Base-by-base conservation (phyloP, 768 basidiomycete genomes). In the Candolleomyces eurysporus region DNA sequence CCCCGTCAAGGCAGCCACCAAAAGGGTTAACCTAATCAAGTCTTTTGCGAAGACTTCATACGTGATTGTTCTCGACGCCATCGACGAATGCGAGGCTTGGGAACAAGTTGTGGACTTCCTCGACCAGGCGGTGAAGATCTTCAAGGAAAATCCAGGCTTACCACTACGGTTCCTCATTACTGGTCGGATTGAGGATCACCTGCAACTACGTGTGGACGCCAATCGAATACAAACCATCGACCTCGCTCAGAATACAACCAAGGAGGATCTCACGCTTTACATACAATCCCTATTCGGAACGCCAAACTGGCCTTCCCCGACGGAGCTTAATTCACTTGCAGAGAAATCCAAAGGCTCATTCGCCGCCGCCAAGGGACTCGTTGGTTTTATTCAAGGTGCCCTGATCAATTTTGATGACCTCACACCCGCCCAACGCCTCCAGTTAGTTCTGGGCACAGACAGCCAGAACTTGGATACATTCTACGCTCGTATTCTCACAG, bases 21-120 rank as follows among this genome's bases (percentile, higher is more conserved):
- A 39, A 13, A 53, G 32, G 32, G 19, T 31, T 1, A 39, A 22
- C 65, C 1, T 40, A 58, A 6, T 36, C 17, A 26, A 17, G 46
- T 8, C 26, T 52, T 5, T 45, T 9, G 26, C 10, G 7, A 14
- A 31, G 39, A 26, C n/a, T 48, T 17, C 57, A 5, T 57, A 49
- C 17, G 11, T 62, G 16, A 61, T 65, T 31, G 48, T 68, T 32
- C 36, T 68, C n/a, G 67, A 68, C 53, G 67, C 65, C 6, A 48
- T 68, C 30, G 67, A 69, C 19, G 63, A 67, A 56, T 69, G 68
- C 42, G 14, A 40, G 11, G 61, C 57, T 16, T 13, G 57, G 11
- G 57, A 59, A 1, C 32, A 32, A 13, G 63, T 66, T 11, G 43
- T 51, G 3, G 52, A 65, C 13, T 43, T 69, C 4, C 11, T 69